Percentiles rank a stretch among this genome's conserved stretches.
These are phyloP conservation scores for Colletotrichum sp. DNA, from an alignment of 2,329 filamentous ascomycete genomes.

Conservation along the genomic window DNA sequence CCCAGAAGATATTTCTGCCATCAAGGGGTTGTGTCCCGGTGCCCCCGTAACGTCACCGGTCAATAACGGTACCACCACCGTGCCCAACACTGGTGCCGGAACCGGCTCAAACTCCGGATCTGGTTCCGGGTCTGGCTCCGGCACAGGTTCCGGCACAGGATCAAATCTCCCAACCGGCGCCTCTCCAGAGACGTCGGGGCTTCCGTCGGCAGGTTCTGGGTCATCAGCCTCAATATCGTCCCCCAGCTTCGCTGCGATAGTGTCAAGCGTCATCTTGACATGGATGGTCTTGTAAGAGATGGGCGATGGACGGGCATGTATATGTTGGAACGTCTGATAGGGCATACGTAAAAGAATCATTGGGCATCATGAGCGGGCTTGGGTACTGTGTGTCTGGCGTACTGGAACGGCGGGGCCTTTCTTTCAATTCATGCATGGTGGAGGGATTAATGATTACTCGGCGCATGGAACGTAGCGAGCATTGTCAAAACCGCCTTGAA, in stretches of 20 bases:
- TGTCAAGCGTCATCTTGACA: background rate
- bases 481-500: background rate
- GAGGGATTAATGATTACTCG: background rate
- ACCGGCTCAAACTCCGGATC: background rate
- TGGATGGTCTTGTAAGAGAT: background rate
- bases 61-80: background rate
- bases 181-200: background rate
- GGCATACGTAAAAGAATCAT: background rate
- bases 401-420: background rate
- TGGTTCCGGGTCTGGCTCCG: background rate
- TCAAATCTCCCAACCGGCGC: background rate
- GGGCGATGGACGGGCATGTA: background rate
- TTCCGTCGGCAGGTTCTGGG: background rate
- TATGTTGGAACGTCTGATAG: background rate
- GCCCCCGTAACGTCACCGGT: background rate
- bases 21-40: slow-evolving; percentile 6
- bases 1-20: slow-evolving; percentile 12
- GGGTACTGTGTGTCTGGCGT: background rate
- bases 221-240: background rate
- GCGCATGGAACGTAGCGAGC: slow-evolving; percentile 8
- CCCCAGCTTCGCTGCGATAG: background rate
- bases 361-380: background rate
- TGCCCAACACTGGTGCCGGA: background rate
- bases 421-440: background rate
- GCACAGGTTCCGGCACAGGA: background rate